phyloP scores from a whole-genome alignment of 106 monocot species.

The Posidonia australis region DNA sequence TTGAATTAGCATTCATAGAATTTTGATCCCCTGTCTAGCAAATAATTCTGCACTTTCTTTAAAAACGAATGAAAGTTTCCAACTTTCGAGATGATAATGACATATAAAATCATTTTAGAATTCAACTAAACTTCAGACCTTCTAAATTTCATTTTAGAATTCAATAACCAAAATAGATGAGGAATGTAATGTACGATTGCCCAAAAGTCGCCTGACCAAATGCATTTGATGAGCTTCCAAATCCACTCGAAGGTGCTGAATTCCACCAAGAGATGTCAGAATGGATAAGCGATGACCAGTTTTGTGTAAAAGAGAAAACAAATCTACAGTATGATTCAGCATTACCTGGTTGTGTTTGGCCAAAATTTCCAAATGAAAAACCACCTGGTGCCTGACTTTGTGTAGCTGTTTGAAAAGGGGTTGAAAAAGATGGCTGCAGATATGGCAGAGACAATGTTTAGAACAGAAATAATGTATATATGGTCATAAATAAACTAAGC shows the following conservation, averaged over 20 bases:
- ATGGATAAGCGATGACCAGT: background rate
- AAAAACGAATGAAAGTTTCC: too few species aligned
- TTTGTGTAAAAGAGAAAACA: background rate
- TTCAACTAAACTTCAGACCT: too few species aligned
- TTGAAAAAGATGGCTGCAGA: constrained; percentile 18
- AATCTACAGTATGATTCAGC: background rate
- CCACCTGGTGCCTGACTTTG: constrained; percentile 28
- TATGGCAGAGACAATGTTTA: background rate
- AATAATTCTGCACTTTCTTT: too few species aligned
- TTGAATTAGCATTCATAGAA: background rate
- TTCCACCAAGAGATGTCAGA: background rate
- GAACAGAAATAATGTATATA: too few species aligned
- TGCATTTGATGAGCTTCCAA: constrained; percentile 32
- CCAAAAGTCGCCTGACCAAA: constrained; percentile 48
- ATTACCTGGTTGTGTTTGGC: constrained; percentile 61
- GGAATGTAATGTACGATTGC: constrained; percentile 41
- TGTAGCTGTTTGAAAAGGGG: constrained; percentile 37
- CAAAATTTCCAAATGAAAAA: constrained; percentile 64
- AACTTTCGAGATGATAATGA: too few species aligned
- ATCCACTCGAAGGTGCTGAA: constrained; percentile 34
- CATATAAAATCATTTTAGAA: too few species aligned
- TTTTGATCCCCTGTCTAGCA: background rate
- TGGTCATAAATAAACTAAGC: background rate
- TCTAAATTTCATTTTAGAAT: too few species aligned
- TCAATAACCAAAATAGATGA: background rate